These are phyloP conservation scores for Euphorbia tirucalli DNA, from an alignment of 345 rosid species.

Conservation along the genomic window DNA sequence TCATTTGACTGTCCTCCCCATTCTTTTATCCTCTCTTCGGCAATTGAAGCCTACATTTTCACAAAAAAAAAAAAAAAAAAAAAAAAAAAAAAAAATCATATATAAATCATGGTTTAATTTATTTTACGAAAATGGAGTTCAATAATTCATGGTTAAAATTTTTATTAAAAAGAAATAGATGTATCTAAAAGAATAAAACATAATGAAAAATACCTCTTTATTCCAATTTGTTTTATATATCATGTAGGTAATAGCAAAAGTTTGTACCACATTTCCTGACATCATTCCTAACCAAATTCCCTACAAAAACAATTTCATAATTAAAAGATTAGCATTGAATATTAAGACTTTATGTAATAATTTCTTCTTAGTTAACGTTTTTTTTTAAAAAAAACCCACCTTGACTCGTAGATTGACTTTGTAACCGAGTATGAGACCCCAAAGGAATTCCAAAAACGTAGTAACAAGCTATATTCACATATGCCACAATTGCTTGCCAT, in stretches of 20 bases:
- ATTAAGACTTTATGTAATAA: no score
- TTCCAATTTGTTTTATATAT: conserved; percentile 30
- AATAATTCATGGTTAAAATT: no score
- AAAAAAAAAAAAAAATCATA: no score
- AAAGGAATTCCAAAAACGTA: conserved; percentile 56
- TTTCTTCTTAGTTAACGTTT: no score
- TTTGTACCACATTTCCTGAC: conserved; percentile 23
- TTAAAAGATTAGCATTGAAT: no score
- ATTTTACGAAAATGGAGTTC: no score
- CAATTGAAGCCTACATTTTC: conserved; percentile 65
- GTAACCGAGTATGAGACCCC: conserved; percentile 58
- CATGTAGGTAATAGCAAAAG: conserved; percentile 17
- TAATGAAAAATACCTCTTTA: conserved; percentile 26
- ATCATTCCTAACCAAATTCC: conserved; percentile 32
- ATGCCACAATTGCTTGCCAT: conserved; percentile 67
- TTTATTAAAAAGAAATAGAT: no score
- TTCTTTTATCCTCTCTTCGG: conserved; percentile 54
- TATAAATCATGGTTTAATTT: no score
- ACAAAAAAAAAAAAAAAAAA: not conserved
- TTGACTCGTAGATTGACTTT: conserved; percentile 43
- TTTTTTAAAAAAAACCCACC: no score
- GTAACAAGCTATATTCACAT: conserved; percentile 64
- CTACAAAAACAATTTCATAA: no score
- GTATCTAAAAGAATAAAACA: no score
- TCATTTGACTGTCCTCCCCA: no score